Base-by-base conservation (phyloP, 805 yeast genomes). In the Metschnikowia borealis region DNA sequence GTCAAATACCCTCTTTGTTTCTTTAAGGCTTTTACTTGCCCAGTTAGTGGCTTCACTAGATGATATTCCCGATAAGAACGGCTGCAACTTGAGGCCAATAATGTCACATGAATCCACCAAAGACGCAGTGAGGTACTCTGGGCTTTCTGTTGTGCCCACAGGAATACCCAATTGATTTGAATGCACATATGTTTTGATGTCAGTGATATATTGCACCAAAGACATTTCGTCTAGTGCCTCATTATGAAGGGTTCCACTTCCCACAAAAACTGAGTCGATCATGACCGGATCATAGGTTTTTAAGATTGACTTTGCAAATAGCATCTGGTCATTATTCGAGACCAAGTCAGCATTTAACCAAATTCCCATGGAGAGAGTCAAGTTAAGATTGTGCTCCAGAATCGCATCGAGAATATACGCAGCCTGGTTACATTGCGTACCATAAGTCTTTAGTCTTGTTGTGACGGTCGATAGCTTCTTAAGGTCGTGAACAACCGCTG, bases 91-190 rank as follows among this genome's bases (percentile, higher is more conserved):
- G 7, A 83, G 80, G 0, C 88, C 89, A 32, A 81, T 62, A 10
- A 83, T 64, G 57, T 85, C 89, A 55, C 81, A 75, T 1, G 61
- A 66, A 34, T 63, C 57, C 31, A 80, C 58, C 29, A 82, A 56
- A 3, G 67, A 67, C 3, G 61, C 52, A 29, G 69, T 70, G 38
- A 81, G 65, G 36, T 68, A 65, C 1, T 81, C 72, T 0, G 84
- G 85, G 36, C 80, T 62, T 42, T 84, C 89, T 0, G 85, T 73
- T 0, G 86, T 81, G 1, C 89, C 89, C 3, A 85, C 79, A 1
- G 82, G 81, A 13, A 84, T 57, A 37, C 66, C 69, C 39, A 63
- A 10, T 62, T 69, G 39, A 7, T 69, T 61, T 2, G 63, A 52
- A n/a, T 54, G 61, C 0, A 78, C 60, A 52, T 66, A 76, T 0